Conservation (phyloP, 306 rosid species). For the Abrus pulchellus region DNA sequence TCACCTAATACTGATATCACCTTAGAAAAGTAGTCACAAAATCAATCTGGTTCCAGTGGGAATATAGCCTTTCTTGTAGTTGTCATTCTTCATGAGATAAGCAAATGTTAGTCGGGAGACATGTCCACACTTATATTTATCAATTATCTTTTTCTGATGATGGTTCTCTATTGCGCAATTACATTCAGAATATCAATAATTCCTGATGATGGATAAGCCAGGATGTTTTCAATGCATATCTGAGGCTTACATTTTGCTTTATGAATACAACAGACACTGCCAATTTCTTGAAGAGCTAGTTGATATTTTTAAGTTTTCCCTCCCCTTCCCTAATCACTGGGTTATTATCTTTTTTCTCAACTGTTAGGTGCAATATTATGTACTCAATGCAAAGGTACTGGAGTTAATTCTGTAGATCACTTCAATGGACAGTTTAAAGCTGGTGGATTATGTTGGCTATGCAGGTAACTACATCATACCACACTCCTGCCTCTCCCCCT, state of each 20-base stretch:
- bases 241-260: slow-evolving; percentile 20
- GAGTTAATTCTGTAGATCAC: slow-evolving; percentile 91
- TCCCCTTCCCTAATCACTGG: slow-evolving; percentile 20
- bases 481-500: slow-evolving; percentile 2
- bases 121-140: background rate
- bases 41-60: slow-evolving; percentile 6
- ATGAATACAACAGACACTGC: background rate
- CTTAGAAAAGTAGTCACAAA: slow-evolving; percentile 19
- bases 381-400: slow-evolving; percentile 83
- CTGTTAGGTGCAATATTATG: slow-evolving; percentile 74
- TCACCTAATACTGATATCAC: slow-evolving; percentile 21
- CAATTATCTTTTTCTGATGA: slow-evolving; percentile 23
- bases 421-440: slow-evolving; percentile 94
- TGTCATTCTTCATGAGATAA: background rate
- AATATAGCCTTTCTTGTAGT: background rate
- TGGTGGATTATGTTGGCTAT: slow-evolving; percentile 94
- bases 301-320: background rate
- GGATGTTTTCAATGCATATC: slow-evolving; percentile 21
- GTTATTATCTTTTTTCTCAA: slow-evolving; percentile 27
- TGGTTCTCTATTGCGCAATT: slow-evolving; percentile 18
- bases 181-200: background rate
- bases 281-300: slow-evolving; percentile 28
- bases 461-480: slow-evolving; percentile 72
- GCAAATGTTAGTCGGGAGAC: slow-evolving; percentile 2
- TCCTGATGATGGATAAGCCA: background rate